Base-by-base conservation (phyloP, 2,329 filamentous ascomycete species). In the Calonectria pseudoturangicola region DNA sequence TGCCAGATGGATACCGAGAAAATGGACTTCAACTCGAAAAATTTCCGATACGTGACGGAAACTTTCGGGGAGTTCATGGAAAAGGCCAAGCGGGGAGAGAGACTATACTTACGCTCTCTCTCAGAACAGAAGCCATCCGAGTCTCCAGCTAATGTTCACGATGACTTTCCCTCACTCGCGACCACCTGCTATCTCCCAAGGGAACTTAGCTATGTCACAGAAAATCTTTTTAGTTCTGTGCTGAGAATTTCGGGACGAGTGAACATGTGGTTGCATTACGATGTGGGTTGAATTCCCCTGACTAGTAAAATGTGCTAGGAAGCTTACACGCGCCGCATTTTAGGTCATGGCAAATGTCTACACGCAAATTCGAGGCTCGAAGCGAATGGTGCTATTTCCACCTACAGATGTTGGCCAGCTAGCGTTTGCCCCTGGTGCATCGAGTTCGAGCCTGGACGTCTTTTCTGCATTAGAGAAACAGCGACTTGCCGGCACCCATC, bases 261-360 rank as follows among this genome's bases (percentile, higher is more conserved):
- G 13, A 93, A 92, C 48, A 94, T 98, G 90, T 98, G 96, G 95
- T 87, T 98, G 39, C 95, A 97, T 83, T 97, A 97, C 85, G 94
- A 97, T 84, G 92, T 93, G 82, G 84, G 88, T 83, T 9, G 50
- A 27, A 50, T n/a, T 33, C 27, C 45, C 13, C n/a, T 18, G 66
- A 13, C 43, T 25, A 39, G 60, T 25, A 36, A 63, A 27, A 36
- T 58, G 25, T 30, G 41, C n/a, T 25, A 21, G 45, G 43, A 58
- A 36, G 41, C 62, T 47, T 45, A 68, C 62, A n/a, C 10, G 45
- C 66, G 39, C 5, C 21, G 62, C 56, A 75, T 43, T 58, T 62
- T 70, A 94, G 90, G 94, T 97, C 18, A 95, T 97, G 89, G 94
- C 95, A 63, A 98, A 98, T 79, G 88, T 98, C 4, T 93, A 97